Base-by-base conservation (phyloP, 257 asterid species). In the Jaltomata sinuosa region DNA sequence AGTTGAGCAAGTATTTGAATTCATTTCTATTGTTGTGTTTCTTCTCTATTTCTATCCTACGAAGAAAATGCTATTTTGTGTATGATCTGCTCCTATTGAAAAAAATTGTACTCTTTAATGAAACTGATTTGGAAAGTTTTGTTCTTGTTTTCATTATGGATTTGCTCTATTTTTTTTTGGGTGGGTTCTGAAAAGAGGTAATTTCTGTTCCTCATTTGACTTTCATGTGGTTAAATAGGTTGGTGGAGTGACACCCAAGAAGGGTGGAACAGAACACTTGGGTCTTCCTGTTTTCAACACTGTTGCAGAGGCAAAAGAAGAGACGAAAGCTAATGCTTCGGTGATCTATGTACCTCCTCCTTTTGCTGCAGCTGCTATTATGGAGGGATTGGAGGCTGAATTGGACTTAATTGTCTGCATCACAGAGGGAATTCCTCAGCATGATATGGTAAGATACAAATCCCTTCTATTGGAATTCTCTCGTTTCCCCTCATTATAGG, bases 341-440 rank as follows among this genome's bases (percentile, higher is more conserved):
- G 99, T 93, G 81, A 91, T 96, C 84, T 96, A 96, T 81, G 99
- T 96, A 79, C 99, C 99, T 68, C 99, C 99, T 3, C 98, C 99
- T 72, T 96, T 94, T 88, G 98, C 99, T 8, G 97, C 95, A 29
- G 92, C 91, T 86, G 99, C 99, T 57, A 96, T 96, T 83, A 47
- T 94, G 98, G 98, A 96, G 91, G 90, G 95, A 8, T 11, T 96
- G 92, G 99, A 94, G 80, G 97, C 99, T 77, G 99, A 96, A 87
- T 89, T 96, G 27, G 99, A 96, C 88, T 88, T 96, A 89, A 84
- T 95, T 89, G 99, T 96, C 34, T 96, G 99, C 92, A 93, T 96
- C 82, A 96, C 99, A 2, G 99, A 96, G 87, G 99, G 99, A 84
- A 94, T 96, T 84, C 98, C 99, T 64, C 99, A 96, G 81, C 98